phyloP scores from a whole-genome alignment of 257 asterid species.

The Fraxinus pennsylvanica region DNA sequence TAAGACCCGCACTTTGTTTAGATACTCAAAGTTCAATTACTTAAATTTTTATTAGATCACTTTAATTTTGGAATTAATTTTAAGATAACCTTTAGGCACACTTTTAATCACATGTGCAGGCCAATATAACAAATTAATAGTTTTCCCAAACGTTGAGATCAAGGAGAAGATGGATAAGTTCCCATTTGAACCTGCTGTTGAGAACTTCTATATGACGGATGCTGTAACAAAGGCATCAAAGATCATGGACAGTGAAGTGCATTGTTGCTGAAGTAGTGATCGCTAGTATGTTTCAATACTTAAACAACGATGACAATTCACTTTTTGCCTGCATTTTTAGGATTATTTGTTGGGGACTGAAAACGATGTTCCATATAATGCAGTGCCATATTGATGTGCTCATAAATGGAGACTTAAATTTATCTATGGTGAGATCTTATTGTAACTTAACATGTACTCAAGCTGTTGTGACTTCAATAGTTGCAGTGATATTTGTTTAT shows the following conservation, averaged over 20 bases:
- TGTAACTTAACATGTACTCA: conserved; percentile 28
- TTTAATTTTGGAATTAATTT: too few species aligned
- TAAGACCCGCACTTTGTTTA: too few species aligned
- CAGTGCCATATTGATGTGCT: conserved; percentile 42
- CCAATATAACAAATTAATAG: too few species aligned
- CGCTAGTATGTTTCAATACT: conserved; percentile 19
- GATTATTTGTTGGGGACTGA: conserved; percentile 15
- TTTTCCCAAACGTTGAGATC: conserved; percentile 21
- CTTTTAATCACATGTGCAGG: too few species aligned
- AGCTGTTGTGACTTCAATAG: conserved; percentile 38
- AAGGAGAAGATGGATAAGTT: conserved; percentile 48
- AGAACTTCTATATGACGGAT: conserved; percentile 93
- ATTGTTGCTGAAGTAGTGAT: conserved; percentile 57
- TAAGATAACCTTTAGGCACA: too few species aligned
- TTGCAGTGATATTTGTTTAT: conserved; percentile 29
- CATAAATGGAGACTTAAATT: conserved; percentile 64
- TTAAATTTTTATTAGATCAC: too few species aligned
- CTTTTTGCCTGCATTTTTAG: conserved; percentile 25
- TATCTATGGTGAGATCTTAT: conserved; percentile 33
- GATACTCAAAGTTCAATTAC: too few species aligned
- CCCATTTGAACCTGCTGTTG: conserved; percentile 60
- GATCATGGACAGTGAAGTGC: conserved; percentile 95
- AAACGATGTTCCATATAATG: conserved; percentile 23
- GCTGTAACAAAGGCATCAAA: conserved; percentile 93
- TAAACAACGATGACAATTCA: conserved; percentile 40